phyloP scores from a whole-genome alignment of 306 rosid species.

The Inga laurina region DNA sequence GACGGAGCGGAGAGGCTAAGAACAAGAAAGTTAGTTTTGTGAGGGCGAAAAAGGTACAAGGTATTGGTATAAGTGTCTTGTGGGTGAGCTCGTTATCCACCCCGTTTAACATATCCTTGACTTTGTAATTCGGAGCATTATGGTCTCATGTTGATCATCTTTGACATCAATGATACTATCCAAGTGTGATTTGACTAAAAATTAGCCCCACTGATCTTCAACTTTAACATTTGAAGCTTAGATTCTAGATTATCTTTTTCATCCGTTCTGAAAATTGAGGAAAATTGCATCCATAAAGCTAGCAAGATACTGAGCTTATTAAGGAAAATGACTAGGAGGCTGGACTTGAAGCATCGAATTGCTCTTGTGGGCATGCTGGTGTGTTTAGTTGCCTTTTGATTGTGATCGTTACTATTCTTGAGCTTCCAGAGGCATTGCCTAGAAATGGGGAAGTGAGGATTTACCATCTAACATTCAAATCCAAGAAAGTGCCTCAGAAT shows the following conservation, averaged over 20 bases:
- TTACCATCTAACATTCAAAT: conserved; percentile 37
- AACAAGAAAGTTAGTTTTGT: too few species aligned
- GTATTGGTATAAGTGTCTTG: too few species aligned
- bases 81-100: too few species aligned
- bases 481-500: conserved; percentile 37
- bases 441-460: conserved; percentile 34
- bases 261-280: not conserved
- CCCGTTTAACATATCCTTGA: not conserved
- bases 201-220: not conserved
- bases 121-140: not conserved
- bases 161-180: not conserved
- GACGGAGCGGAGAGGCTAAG: too few species aligned
- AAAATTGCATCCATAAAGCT: conserved; percentile 1
- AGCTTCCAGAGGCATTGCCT: conserved; percentile 61
- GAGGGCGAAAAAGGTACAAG: too few species aligned
- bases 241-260: not conserved
- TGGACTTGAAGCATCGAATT: conserved; percentile 50
- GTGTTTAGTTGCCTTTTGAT: conserved; percentile 48
- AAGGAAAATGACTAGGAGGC: conserved; percentile 51
- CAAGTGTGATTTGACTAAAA: not conserved
- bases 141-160: not conserved
- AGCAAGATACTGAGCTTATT: not conserved
- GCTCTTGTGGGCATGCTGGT: conserved; percentile 49
- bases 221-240: not conserved
- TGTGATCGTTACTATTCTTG: conserved; percentile 41